These are phyloP conservation scores for Trichophyton simii DNA, from an alignment of 2,329 filamentous ascomycete species.

Conservation along the genomic window DNA sequence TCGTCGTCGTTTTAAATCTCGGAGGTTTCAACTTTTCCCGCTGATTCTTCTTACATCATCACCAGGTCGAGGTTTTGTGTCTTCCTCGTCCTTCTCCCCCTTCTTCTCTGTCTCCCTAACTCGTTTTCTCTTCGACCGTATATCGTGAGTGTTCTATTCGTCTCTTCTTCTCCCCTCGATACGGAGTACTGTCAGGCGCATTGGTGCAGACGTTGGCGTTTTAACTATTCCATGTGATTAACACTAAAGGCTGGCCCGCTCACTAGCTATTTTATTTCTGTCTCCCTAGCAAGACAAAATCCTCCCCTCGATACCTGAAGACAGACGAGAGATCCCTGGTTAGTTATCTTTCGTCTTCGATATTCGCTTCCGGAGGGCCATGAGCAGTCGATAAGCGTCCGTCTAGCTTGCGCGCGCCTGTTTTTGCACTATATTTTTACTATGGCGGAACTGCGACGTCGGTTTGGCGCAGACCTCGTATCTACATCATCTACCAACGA, in stretches of 20 bases:
- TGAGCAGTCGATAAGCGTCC: not conserved
- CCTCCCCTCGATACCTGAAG: too few relatives aligned
- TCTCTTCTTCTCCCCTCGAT: not conserved
- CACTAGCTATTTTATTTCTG: not conserved
- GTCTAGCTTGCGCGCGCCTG: not conserved
- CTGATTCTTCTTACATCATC: conserved; percentile 1
- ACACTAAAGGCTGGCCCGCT: not conserved
- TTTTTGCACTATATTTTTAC: not conserved
- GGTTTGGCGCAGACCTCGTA: not conserved
- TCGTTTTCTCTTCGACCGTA: not conserved
- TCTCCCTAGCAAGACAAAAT: not conserved
- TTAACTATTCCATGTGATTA: not conserved
- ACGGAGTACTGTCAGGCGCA: not conserved
- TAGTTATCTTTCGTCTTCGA: not conserved
- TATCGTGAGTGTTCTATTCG: not conserved
- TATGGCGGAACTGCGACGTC: conserved; percentile 6
- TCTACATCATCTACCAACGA: not conserved
- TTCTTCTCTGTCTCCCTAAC: not conserved
- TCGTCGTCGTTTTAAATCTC: not conserved
- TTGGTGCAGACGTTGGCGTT: not conserved
- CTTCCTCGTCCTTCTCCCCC: not conserved
- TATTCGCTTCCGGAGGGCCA: not conserved
- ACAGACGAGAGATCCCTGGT: too few relatives aligned
- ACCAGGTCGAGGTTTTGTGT: not conserved
- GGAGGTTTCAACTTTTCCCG: not conserved